These are phyloP conservation scores for Scenedesmus sp. DNA, from an alignment of 163 green algal species.

Conservation along the genomic window DNA sequence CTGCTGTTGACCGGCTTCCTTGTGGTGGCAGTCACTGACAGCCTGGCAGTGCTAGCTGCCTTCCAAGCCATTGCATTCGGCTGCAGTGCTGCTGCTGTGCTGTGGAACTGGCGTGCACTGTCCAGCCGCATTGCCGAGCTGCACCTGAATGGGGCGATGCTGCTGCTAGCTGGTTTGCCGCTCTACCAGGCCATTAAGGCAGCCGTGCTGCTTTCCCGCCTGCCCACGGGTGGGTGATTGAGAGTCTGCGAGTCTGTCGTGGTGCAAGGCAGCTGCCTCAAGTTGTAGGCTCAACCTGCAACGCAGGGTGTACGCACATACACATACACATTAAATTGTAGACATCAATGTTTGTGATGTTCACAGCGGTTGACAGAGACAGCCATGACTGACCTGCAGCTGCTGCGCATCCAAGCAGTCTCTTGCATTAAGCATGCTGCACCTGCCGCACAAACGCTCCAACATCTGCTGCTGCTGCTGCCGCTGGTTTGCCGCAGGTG, in stretches of 20 bases:
- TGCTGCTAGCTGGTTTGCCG: background rate
- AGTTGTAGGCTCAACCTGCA: too few species aligned
- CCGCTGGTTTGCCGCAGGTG: background rate
- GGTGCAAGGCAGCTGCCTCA: too few species aligned
- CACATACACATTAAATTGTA: too few species aligned
- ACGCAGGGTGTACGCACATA: too few species aligned
- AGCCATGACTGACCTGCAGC: too few species aligned
- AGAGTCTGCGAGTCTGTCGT: too few species aligned
- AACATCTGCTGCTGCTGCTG: background rate
- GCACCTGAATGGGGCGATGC: background rate
- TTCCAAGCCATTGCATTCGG: constrained; percentile 27
- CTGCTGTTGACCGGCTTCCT: constrained; percentile 29
- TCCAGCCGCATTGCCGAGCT: constrained; percentile 12
- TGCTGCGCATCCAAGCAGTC: too few species aligned
- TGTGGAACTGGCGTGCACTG: constrained; percentile 24
- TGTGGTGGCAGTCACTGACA: background rate
- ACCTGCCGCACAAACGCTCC: background rate
- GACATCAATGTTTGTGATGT: too few species aligned
- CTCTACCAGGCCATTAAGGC: constrained; percentile 5
- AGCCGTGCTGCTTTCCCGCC: background rate
- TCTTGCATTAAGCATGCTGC: too few species aligned
- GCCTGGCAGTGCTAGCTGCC: background rate
- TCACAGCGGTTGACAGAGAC: too few species aligned
- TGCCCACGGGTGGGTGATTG: background rate
- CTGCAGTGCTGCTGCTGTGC: constrained; percentile 7